Evolutionary conservation across 441 rosid genomes (phyloP).

Genomic region (Adansonia rubrostipa): DNA sequence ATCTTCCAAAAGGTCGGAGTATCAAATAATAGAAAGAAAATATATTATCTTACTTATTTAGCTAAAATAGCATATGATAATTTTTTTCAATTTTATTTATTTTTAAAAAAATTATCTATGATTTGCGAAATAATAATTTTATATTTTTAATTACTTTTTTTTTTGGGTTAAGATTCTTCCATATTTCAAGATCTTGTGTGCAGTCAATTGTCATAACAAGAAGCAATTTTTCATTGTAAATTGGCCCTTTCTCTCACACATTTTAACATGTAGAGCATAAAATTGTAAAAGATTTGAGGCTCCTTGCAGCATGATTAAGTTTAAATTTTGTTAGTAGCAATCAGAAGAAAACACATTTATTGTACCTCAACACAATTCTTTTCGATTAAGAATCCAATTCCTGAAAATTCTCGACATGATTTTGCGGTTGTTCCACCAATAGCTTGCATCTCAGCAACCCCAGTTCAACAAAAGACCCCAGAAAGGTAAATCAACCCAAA

Average conservation of each 20-base stretch:
- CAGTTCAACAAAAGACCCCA: neutral
- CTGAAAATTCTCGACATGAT: neutral
- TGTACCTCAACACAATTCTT: neutral
- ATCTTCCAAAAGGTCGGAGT: too few relatives aligned
- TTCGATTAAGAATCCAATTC: neutral
- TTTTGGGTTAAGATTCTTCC: slow-evolving; percentile 3
- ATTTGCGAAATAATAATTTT: too few relatives aligned
- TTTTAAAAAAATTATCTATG: too few relatives aligned
- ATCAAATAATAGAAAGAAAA: too few relatives aligned
- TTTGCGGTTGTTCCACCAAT: neutral
- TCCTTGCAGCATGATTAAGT: neutral
- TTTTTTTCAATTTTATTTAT: too few relatives aligned
- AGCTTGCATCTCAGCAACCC: neutral
- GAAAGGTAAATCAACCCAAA: neutral
- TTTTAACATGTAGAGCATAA: slow-evolving; percentile 10
- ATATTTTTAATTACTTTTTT: too few relatives aligned
- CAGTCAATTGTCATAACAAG: slow-evolving; percentile 9
- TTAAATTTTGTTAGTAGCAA: neutral
- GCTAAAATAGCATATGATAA: too few relatives aligned
- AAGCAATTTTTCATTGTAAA: slow-evolving; percentile 27
- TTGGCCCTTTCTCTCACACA: slow-evolving; percentile 19
- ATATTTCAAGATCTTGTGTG: slow-evolving; percentile 26
- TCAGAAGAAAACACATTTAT: neutral
- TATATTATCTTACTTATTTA: too few relatives aligned
- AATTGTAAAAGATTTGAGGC: slow-evolving; percentile 22